Evolutionary conservation across 352 stramenopile genomes (phyloP), one percentile per base, ranked within the genome.

Genomic region (Pythium insidiosum): DNA sequence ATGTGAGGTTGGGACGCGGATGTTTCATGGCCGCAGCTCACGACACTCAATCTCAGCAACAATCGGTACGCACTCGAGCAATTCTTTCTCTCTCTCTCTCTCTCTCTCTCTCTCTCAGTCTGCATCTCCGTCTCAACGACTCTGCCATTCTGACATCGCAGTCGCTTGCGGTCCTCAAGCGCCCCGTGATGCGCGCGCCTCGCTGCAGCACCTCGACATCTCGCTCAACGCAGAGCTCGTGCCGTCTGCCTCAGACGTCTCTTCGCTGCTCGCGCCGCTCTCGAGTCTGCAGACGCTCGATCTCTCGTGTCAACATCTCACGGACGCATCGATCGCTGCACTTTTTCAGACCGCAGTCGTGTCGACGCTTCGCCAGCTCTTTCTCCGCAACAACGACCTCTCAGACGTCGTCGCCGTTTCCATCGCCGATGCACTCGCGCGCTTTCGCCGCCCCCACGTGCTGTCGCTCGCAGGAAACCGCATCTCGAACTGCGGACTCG

Each of bases 391-490:
- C 1, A 29, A 24, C 2, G 5, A 16, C 15, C 19, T 6, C 5
- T 15, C 23, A 2, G 31, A 18, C 33, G 21, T 2, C 15, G 33
- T 40, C 4, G 19, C 22, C 11, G 36, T 22, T 11, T 7, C 7
- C 6, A 12, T 50, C 25, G 34, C 44, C 4, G 28, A 33, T 28
- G 16, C 9, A 1, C 15, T 11, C 12, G 43, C 25, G 66, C 50
- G 2, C 73, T 62, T 23, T 59, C 63, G 7, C 28, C 73, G 10
- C 56, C 66, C 62, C 2, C 37, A 61, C 3, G 21, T 59, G 3
- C 45, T 47, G 3, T 62, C 53, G 6, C 37, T 49, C 0, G 31
- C 53, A 6, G 70, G 54, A 15, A 33, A 33, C 28, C 28, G 28
- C 28, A 47, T 59, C 50, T 2, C 25, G 30, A 3, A 38, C 55